These are phyloP conservation scores for Citrus cavaleriei DNA, from an alignment of 345 rosid genomes.

Conservation along the genomic window DNA sequence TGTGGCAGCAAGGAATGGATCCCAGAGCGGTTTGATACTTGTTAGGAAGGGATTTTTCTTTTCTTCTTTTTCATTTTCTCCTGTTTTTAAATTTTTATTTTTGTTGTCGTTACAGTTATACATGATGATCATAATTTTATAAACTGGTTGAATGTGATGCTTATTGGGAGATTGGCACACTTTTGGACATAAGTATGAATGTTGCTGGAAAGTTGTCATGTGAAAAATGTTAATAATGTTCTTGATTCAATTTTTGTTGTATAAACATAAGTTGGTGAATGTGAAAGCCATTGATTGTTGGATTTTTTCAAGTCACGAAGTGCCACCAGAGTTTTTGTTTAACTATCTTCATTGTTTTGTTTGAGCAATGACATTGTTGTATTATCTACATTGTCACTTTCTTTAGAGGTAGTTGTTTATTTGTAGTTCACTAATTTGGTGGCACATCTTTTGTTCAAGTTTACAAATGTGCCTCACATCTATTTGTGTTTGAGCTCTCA, in stretches of 20 bases:
- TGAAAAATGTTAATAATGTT: background rate
- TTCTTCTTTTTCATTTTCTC: background rate
- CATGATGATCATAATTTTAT: background rate
- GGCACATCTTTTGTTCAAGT: background rate
- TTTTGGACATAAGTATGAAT: background rate
- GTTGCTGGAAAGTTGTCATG: background rate
- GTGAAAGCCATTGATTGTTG: background rate
- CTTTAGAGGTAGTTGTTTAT: background rate
- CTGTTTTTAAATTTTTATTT: background rate
- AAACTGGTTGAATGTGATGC: background rate
- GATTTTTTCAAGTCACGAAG: background rate
- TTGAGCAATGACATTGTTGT: background rate
- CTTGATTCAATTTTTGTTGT: background rate
- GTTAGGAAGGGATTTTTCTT: conserved; percentile 11
- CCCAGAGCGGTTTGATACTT: conserved; percentile 56
- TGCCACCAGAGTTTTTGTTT: background rate
- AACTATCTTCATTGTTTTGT: background rate
- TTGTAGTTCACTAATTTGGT: background rate
- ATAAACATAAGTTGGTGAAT: background rate
- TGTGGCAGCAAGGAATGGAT: conserved; percentile 95
- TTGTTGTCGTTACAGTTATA: background rate
- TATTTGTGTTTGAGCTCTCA: background rate
- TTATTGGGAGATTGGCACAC: background rate
- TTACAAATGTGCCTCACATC: background rate
- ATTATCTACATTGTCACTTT: background rate